A percentile compares a stretch with the other conserved stretches of the same genome.
phyloP scores from a whole-genome alignment of 164 flowering plant genomes.

The Dillenia suffruticosa region DNA sequence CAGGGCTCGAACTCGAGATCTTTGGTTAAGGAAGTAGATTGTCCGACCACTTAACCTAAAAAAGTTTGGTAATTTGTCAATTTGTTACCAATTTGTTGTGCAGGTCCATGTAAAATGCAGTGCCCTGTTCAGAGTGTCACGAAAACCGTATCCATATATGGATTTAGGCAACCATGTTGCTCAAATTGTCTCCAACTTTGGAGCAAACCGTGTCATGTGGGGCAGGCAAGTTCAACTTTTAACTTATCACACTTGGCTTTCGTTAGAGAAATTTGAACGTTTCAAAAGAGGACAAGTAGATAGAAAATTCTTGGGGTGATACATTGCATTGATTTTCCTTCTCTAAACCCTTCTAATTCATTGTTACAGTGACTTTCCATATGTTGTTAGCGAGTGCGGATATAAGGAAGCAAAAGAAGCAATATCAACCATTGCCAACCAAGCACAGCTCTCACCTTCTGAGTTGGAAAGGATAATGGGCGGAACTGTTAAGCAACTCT shows the following conservation, averaged over 20 bases:
- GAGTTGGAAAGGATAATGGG: slow-evolving; percentile 86
- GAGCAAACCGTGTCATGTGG: slow-evolving; percentile 89
- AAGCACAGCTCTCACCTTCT: slow-evolving; percentile 39
- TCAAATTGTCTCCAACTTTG: slow-evolving; percentile 61
- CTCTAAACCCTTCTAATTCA: not conserved
- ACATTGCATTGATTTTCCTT: no score
- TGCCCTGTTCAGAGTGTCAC: slow-evolving; percentile 83
- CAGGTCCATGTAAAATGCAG: slow-evolving; percentile 93
- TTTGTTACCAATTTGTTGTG: slow-evolving; percentile 5
- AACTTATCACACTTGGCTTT: no score
- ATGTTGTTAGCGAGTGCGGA: slow-evolving; percentile 79
- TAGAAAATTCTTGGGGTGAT: no score
- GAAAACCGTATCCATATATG: slow-evolving; percentile 57
- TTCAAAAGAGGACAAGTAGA: no score
- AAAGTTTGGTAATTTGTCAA: not conserved
- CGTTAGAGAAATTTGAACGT: no score
- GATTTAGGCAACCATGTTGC: slow-evolving; percentile 53
- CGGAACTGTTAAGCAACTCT: slow-evolving; percentile 52
- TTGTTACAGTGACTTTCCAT: slow-evolving; percentile 80
- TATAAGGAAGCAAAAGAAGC: slow-evolving; percentile 81
- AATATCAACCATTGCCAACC: slow-evolving; percentile 35
- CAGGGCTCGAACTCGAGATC: no score
- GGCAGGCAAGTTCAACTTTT: slow-evolving; percentile 51
- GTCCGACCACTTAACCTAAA: no score
- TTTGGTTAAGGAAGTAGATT: no score